phyloP scores from a whole-genome alignment of 148 eudicot genomes.

The Dysphania ambrosioides region DNA sequence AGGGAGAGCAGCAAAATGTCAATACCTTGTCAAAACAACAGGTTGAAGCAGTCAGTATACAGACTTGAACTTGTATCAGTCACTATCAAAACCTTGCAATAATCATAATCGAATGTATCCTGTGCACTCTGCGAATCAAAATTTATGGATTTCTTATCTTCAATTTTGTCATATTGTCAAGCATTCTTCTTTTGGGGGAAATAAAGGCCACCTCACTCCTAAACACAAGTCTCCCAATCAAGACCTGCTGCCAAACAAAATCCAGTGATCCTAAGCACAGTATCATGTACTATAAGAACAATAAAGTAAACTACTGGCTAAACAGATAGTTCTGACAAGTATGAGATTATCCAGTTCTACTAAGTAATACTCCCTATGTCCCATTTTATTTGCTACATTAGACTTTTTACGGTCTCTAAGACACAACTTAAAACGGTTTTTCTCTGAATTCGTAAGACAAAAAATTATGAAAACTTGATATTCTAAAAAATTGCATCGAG shows the following conservation, averaged over 20 bases:
- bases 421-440: too few relatives aligned
- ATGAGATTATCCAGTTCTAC: not conserved
- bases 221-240: not conserved
- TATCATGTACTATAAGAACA: not conserved
- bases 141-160: constrained; percentile 17
- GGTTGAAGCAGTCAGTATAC: constrained; percentile 24
- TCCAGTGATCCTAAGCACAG: constrained; percentile 3
- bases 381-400: too few relatives aligned
- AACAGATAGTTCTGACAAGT: not conserved
- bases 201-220: constrained; percentile 13
- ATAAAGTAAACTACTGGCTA: not conserved
- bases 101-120: constrained; percentile 16
- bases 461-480: too few relatives aligned
- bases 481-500: too few relatives aligned
- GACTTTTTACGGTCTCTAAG: too few relatives aligned
- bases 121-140: constrained; percentile 25
- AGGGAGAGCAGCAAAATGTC: constrained; percentile 1
- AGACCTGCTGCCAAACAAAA: constrained; percentile 21
- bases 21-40: constrained; percentile 22
- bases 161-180: constrained; percentile 9
- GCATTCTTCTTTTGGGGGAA: constrained; percentile 19
- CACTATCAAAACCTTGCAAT: constrained; percentile 24
- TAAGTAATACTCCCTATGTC: too few relatives aligned
- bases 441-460: too few relatives aligned
- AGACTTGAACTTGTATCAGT: constrained; percentile 20